A percentile compares a stretch with the other conserved stretches of the same genome.
Conservation (phyloP, 2,329 filamentous ascomycete species). For the Phaeosphaeria sp. region DNA sequence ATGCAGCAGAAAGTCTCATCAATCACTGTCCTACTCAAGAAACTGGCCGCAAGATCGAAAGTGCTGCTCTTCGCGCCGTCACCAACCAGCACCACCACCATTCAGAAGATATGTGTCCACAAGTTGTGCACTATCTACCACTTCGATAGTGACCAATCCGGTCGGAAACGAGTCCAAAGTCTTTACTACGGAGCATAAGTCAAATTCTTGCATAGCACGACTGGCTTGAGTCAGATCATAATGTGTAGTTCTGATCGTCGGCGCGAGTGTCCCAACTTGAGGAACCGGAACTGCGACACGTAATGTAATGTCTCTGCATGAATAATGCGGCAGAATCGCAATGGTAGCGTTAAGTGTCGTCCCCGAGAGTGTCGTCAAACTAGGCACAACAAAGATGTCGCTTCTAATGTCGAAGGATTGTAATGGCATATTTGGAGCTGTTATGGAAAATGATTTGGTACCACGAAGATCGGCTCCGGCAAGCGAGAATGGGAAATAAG, state of each 20-base stretch:
- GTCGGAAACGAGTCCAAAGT: neutral
- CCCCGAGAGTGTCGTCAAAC: neutral
- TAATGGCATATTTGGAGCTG: neutral
- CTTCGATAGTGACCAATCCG: neutral
- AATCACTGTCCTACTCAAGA: too few relatives aligned
- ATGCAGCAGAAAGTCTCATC: too few relatives aligned
- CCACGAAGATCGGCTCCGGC: neutral
- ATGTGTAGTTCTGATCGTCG: neutral
- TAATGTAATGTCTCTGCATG: neutral
- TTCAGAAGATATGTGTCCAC: neutral
- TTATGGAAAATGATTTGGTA: neutral
- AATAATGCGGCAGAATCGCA: neutral
- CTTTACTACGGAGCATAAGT: neutral
- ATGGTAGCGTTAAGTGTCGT: neutral
- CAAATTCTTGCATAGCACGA: neutral
- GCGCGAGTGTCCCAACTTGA: neutral
- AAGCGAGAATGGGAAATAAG: neutral
- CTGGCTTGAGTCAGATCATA: neutral
- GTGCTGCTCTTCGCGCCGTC: too few relatives aligned
- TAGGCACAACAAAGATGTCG: neutral
- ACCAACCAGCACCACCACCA: neutral
- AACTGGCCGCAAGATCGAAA: too few relatives aligned
- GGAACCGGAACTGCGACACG: neutral
- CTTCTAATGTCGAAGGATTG: neutral
- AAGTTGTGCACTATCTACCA: neutral